Conservation (phyloP, 768 basidiomycete species). For the Xanthoconium purpureum region DNA sequence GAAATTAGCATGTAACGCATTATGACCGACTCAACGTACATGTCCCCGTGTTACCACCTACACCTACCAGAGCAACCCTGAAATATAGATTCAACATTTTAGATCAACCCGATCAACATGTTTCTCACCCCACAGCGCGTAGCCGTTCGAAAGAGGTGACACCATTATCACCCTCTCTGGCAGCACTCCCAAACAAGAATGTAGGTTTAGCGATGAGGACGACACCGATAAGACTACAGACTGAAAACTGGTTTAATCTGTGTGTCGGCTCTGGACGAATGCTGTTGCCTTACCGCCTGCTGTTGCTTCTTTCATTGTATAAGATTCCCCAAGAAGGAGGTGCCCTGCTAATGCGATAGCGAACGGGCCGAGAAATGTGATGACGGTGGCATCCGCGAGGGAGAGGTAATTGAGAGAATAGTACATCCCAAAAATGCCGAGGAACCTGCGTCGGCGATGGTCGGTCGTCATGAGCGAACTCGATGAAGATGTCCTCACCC, state of each 20-base stretch:
- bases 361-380: conserved; percentile 73
- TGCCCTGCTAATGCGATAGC: conserved; percentile 60
- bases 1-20: background rate
- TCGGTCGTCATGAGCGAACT: background rate
- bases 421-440: conserved; percentile 68
- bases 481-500: conserved; percentile 43
- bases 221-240: conserved; percentile 71
- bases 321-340: conserved; percentile 57
- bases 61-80: conserved; percentile 62
- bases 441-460: conserved; percentile 47
- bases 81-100: background rate
- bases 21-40: conserved; percentile 45
- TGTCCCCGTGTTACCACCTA: conserved; percentile 62
- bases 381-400: conserved; percentile 72
- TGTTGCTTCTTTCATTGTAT: conserved; percentile 52
- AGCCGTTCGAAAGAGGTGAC: conserved; percentile 40
- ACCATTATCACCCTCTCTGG: background rate
- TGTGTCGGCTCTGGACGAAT: background rate
- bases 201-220: conserved; percentile 77
- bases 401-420: conserved; percentile 73
- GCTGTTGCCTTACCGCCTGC: conserved; percentile 42
- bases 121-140: conserved; percentile 53
- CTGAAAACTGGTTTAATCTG: conserved; percentile 23
- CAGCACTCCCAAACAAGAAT: conserved; percentile 58
- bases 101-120: background rate